Evolutionary conservation across 495 filamentous ascomycete species (phyloP), one percentile per base, ranked within the genome.

Genomic region (Hyaloscypha finlandica): DNA sequence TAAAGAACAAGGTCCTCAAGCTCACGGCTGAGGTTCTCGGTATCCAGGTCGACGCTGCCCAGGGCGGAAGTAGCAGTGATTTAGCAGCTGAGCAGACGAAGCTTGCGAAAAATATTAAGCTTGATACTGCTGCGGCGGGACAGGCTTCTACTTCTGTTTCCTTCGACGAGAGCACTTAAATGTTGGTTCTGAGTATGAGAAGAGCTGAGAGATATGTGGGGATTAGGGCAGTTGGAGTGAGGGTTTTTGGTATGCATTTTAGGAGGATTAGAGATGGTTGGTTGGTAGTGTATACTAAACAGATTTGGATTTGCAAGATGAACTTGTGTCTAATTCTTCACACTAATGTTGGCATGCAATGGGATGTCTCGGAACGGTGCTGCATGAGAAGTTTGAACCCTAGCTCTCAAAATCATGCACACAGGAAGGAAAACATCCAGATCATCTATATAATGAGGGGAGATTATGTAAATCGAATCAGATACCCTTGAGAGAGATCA

Each of bases 1-100:
- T 82, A 68, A 81, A 81, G 77, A 84, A 84, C 75, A 84, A 84
- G 77, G 80, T 84, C 55, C 74, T 84, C 45, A 84, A 84, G 74
- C 73, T 84, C 52, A 77, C 78, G 62, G 73, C 80, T 32, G 73
- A 66, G 37, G 69, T 71, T 53, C 35, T 74, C n/a, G 68, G 63
- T 1, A 58, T 69, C 19, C 68, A 74, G 37, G 67, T 74, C 54
- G 62, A 74, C 30, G 67, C 59, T 19, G 71, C 71, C 4, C 71
- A 74, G 42, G 71, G 71, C 16, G 64, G 61, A 25, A 51, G 29
- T 25, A 29, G 20, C 25, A 42, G 39, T 22, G 62, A 70, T 32
- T 20, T 69, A 0, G 76, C 80, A 37, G 74, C 72, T 37, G 73
- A 83, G 71, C 62, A 69, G 55, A 78, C 71, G 19, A 84, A 84